Base-by-base conservation (phyloP, 208 protist species). In the Borovskyia barvae region DNA sequence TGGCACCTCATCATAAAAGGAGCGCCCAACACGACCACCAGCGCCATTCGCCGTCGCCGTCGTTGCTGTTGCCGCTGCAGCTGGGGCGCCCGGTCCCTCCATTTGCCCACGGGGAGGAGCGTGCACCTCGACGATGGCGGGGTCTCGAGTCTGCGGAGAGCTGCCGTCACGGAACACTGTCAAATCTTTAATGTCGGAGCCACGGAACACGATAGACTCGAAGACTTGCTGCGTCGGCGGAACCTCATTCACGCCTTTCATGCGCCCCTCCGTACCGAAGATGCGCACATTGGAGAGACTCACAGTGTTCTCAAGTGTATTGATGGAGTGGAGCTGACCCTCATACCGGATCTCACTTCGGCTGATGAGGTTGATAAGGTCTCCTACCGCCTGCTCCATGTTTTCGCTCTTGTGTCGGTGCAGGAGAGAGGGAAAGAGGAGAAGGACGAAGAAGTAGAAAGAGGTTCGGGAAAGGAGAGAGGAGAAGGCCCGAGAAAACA, bases 261-360 rank as follows among this genome's bases (percentile, higher is more conserved):
- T 68, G 63, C 90, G 87, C 29, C 87, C 87, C 73, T 96, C 90
- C 3, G 90, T 96, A 28, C 90, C 90, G 51, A 80, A 91, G 29
- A 96, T 88, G 67, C 83, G 77, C 50, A 96, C 90, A 72, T 94
- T 92, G 19, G 60, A 77, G 14, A 96, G 75, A 61, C 77, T 89
- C 20, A 96, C 87, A 29, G 87, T 96, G 75, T 96, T 94, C 17
- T 77, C 76, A 0, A 60, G 50, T 28, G 75, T 52, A 79, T 93
- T 79, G 63, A 96, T 82, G 47, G 64, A 59, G 66, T 85, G 70
- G 19, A 96, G 66, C 19, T 75, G 63, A 37, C 90, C 87, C 77
- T 92, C 90, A 58, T 94, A 96, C 48, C 90, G 82, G 52, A 94
- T 96, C 47, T 89, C 72, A 50, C 77, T 85, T 59, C 90, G 93